A percentile compares a stretch with the other conserved stretches of the same genome.
These are phyloP conservation scores for Brassica juncea DNA, from an alignment of 345 rosid species.

Conservation along the genomic window DNA sequence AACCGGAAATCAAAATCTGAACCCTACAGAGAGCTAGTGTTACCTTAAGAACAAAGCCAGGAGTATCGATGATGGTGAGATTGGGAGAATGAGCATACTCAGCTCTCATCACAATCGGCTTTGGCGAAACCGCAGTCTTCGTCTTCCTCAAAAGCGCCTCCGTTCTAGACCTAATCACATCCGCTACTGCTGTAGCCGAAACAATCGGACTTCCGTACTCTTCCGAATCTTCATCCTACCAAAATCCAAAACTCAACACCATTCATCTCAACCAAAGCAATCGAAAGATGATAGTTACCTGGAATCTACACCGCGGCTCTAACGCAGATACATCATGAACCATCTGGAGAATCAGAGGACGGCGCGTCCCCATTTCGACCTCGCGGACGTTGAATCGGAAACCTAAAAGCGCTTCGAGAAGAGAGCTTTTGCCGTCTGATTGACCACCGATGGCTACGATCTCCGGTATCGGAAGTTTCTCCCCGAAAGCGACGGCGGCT, in stretches of 20 bases:
- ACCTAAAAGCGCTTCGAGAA: conserved; percentile 89
- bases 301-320: conserved; percentile 90
- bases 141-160: conserved; percentile 69
- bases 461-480: conserved; percentile 95
- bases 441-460: conserved; percentile 96
- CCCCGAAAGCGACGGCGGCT: conserved; percentile 94
- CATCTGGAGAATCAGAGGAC: conserved; percentile 95
- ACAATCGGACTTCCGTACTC: conserved; percentile 84
- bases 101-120: conserved; percentile 97
- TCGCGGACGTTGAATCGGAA: conserved; percentile 95
- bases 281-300: conserved; percentile 45
- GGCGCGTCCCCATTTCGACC: conserved; percentile 97
- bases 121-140: conserved; percentile 82
- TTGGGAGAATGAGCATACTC: conserved; percentile 98
- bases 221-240: conserved; percentile 87
- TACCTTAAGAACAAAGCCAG: conserved; percentile 97
- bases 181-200: conserved; percentile 69
- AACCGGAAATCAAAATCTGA: neutral
- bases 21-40: conserved; percentile 28
- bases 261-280: neutral
- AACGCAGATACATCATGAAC: conserved; percentile 82
- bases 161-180: conserved; percentile 77
- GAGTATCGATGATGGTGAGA: conserved; percentile 92
- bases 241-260: conserved; percentile 6
- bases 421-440: conserved; percentile 95